phyloP scores from a whole-genome alignment of 1,284 basidiomycete genomes.

The Moesziomyces antarcticus region DNA sequence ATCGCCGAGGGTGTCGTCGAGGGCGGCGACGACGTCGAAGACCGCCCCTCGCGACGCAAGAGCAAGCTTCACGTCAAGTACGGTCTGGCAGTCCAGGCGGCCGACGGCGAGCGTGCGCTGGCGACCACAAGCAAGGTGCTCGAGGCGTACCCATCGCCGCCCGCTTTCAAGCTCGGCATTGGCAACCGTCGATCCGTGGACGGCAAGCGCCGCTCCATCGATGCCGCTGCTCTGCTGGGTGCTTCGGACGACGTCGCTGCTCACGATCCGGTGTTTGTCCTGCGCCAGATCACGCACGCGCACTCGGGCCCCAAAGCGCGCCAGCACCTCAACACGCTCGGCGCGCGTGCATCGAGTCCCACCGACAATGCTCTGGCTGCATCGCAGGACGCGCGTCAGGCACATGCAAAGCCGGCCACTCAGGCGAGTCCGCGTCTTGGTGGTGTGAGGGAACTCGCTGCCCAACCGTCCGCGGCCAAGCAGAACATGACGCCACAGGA shows the following conservation, averaged over 20 bases:
- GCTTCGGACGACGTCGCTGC: constrained; percentile 77
- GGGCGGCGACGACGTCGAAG: constrained; percentile 95
- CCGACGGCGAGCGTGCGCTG: constrained; percentile 49
- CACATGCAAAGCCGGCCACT: constrained; percentile 33
- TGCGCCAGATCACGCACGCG: constrained; percentile 69
- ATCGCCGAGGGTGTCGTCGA: constrained; percentile 95
- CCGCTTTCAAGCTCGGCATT: constrained; percentile 71
- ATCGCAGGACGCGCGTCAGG: constrained; percentile 66
- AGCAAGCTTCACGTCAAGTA: constrained; percentile 84
- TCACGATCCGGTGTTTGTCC: constrained; percentile 87
- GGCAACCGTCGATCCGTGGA: constrained; percentile 79
- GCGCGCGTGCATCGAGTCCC: constrained; percentile 42
- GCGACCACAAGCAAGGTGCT: constrained; percentile 68
- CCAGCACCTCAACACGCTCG: constrained; percentile 8
- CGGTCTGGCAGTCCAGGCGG: constrained; percentile 71
- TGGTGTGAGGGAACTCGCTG: constrained; percentile 6
- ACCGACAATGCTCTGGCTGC: constrained; percentile 65
- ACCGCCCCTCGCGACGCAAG: constrained; percentile 82
- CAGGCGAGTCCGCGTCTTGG: constrained; percentile 20
- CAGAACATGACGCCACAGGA: constrained; percentile 77
- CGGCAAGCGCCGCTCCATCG: constrained; percentile 85
- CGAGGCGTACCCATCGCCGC: constrained; percentile 81
- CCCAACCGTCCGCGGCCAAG: constrained; percentile 1
- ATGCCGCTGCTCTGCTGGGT: constrained; percentile 76
- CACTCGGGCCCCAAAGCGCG: constrained; percentile 17